Base-by-base conservation (phyloP, 805 yeast species). In the Pichia cabralensis region DNA sequence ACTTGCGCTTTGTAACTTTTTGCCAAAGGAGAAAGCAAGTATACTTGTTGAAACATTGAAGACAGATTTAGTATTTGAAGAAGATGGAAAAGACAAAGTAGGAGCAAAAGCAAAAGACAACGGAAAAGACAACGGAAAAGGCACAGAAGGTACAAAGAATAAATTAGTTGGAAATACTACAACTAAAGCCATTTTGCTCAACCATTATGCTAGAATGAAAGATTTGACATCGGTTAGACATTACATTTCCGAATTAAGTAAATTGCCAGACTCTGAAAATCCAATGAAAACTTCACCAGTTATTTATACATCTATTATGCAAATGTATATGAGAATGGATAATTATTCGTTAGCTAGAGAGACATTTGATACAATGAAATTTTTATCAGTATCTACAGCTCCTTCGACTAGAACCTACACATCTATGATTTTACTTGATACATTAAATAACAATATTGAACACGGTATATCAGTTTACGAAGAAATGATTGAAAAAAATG, bases 281-380 rank as follows among this genome's bases (percentile, higher is more conserved):
- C 46, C 46, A 20, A 30, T 42, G 33, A 37, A 28, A 17, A 34
- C 31, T 12, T 33, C 43, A 1, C 46, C 61, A 5, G 48, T 53
- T 4, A 58, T 76, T 1, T 76, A 74, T 43, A 66, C 79, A 3
- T 71, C 73, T 26, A 64, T 80, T 6, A 49, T 83, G 27, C 76
- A 77, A 40, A 64, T 82, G 17, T 73, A 80, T 47, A 73, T 76
- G 6, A 64, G 71, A 35, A 49, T 65, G 33, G 60, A 50, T 38
- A 69, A 71, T 35, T 72, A 65, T 40, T 53, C 62, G 13, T 75
- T 79, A 41, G 94, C 95, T 0, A 69, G 71, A 36, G 75, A 75
- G 29, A 62, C 82, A 3, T 92, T 92, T 56, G 85, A 80, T 44
- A 74, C 84, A 41, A 76, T 92, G 86, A 89, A 85, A 51, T 89